These are phyloP conservation scores for Stachybotrys chlorohalonatus DNA, from an alignment of 2,329 filamentous ascomycete genomes.

Conservation along the genomic window DNA sequence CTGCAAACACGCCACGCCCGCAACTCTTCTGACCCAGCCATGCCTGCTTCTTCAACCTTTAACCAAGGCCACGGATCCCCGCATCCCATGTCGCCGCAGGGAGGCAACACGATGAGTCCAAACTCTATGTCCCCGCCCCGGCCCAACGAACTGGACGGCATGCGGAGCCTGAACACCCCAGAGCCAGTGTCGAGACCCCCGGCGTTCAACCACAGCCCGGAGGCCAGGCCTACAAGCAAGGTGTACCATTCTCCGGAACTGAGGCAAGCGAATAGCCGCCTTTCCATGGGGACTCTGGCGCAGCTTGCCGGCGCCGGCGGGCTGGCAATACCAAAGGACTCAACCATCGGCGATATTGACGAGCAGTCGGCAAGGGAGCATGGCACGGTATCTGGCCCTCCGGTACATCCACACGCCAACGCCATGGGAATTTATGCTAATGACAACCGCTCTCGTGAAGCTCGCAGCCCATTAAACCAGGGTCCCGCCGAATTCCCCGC, in stretches of 20 bases:
- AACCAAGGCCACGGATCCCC: not conserved
- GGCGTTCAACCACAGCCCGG: conserved; percentile 66
- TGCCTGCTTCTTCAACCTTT: conserved; percentile 10
- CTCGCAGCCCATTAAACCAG: conserved; percentile 30
- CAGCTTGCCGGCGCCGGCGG: conserved; percentile 68
- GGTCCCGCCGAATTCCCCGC: conserved; percentile 28
- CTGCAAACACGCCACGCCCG: conserved; percentile 28
- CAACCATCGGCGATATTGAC: conserved; percentile 13
- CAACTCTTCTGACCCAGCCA: conserved; percentile 38
- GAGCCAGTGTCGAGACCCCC: conserved; percentile 73
- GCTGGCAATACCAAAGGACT: conserved; percentile 31
- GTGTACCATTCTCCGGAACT: conserved; percentile 70
- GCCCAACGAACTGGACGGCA: conserved; percentile 42
- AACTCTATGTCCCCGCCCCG: conserved; percentile 24
- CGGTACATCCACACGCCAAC: conserved; percentile 42
- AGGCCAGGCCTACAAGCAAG: conserved; percentile 56
- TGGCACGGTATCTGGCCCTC: conserved; percentile 28
- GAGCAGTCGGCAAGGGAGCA: conserved; percentile 20
- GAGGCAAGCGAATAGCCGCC: conserved; percentile 70
- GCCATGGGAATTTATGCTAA: conserved; percentile 45
- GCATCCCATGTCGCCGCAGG: not conserved
- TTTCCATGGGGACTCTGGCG: conserved; percentile 72
- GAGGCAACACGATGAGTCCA: conserved; percentile 37
- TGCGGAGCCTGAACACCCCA: conserved; percentile 52
- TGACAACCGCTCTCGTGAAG: conserved; percentile 44